Base-by-base conservation (phyloP, 2,329 filamentous ascomycete species). In the Stagonosporopsis tanaceti region DNA sequence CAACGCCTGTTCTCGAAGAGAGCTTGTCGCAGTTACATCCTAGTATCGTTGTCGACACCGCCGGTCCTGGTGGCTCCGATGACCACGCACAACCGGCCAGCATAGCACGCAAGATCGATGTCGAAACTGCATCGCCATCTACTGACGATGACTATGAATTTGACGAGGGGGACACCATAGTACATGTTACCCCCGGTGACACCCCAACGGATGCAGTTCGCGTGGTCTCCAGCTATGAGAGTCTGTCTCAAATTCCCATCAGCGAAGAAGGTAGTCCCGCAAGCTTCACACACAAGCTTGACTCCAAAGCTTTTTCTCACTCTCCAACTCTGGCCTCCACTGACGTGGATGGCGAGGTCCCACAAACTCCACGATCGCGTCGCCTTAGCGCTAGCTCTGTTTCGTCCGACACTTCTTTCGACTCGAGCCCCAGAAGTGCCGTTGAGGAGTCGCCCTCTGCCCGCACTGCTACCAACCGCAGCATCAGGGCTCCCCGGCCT, bases 391-490 rank as follows among this genome's bases (percentile, higher is more conserved):
- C 66, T 14, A 66, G 64, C 12, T 75, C 74, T n/a, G 51, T 72
- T 15, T 68, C 69, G 14, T 74, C 74, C 5, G 59, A 60, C 39
- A 53, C 70, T 3, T 76, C 72, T 6, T 67, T 70, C 32, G 64
- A 70, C 6, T 76, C 74, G 9, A 75, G 74, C 28, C 71, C 72
- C 2, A 63, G 59, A 22, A 68, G 65, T 48, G 60, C 59, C 9
- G 56, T 70, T 9, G 72, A 76, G 28, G 73, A 77, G 17, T 78
- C 76, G 0, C 76, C 76, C 15, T 76, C 74, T 4, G 56, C 74
- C 2, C 73, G 74, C 30, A 69, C 68, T 37, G 48, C 63, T 35
- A 62, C 67, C 38, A 70, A 69, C 32, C 69, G 69, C 24, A 55
- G 56, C 27, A 60, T 68, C 25, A 71, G 64, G 61, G 65, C 56